phyloP scores from a whole-genome alignment of 345 rosid genomes.

The Reutealis trisperma region DNA sequence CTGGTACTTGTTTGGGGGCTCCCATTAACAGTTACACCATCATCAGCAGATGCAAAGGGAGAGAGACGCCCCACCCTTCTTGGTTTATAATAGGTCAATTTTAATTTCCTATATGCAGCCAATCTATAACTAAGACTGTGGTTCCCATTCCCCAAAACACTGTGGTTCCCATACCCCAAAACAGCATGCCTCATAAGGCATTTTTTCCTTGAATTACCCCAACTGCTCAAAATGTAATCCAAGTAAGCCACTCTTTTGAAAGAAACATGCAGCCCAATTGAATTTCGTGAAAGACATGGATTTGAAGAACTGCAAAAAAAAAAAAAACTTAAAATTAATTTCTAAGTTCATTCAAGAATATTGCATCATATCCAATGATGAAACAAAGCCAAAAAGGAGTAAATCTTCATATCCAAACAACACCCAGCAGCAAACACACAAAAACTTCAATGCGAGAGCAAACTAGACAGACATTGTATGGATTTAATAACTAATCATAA shows the following conservation, averaged over 20 bases:
- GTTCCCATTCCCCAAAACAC: conserved; percentile 34
- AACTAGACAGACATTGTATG: not conserved
- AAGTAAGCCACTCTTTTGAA: conserved; percentile 41
- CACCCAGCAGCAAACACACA: not conserved
- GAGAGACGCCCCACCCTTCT: conserved; percentile 37
- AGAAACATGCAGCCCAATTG: conserved; percentile 37
- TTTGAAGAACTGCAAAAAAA: conserved; percentile 57
- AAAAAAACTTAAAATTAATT: conserved; percentile 24
- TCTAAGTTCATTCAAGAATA: not conserved
- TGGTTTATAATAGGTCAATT: conserved; percentile 27
- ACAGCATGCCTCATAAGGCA: conserved; percentile 37
- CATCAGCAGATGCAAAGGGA: conserved; percentile 69
- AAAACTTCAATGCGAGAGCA: not conserved
- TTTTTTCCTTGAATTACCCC: conserved; percentile 49
- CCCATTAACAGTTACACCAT: conserved; percentile 75
- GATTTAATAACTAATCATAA: not conserved
- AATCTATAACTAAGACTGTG: conserved; percentile 18
- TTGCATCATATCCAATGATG: not conserved
- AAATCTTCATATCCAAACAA: not conserved
- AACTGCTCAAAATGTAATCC: conserved; percentile 44
- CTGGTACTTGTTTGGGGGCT: conserved; percentile 45
- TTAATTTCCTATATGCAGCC: conserved; percentile 35
- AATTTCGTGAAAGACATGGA: conserved; percentile 46
- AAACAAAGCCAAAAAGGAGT: not conserved
- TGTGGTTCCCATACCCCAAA: conserved; percentile 30